Percentiles rank a stretch among this genome's conserved stretches.
Conservation (phyloP, 768 basidiomycete species). For the Lactarius indigo region DNA sequence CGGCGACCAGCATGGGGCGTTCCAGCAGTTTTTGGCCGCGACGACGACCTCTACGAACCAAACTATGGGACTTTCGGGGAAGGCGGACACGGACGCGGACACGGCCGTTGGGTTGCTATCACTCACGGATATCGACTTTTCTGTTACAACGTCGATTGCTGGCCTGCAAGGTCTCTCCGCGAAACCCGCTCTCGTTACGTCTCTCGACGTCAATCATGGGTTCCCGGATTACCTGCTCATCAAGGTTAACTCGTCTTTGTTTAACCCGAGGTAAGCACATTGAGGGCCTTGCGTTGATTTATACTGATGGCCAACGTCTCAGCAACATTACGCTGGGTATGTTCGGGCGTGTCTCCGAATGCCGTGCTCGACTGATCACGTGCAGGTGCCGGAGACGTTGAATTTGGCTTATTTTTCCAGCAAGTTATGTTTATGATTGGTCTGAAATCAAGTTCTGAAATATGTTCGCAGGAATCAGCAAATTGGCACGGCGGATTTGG, state of each 20-base stretch:
- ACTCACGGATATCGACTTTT: slow-evolving; percentile 54
- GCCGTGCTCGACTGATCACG: slow-evolving; percentile 31
- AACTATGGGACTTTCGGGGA: slow-evolving; percentile 51
- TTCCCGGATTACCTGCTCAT: slow-evolving; percentile 66
- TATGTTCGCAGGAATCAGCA: slow-evolving; percentile 33
- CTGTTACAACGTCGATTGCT: slow-evolving; percentile 53
- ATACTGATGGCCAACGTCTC: background rate
- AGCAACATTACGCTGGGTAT: slow-evolving; percentile 40
- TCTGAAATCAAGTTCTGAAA: background rate
- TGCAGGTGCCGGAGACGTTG: slow-evolving; percentile 57
- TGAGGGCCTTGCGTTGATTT: background rate
- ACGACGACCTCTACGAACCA: slow-evolving; percentile 49
- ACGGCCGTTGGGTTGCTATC: slow-evolving; percentile 66
- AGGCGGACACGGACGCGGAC: slow-evolving; percentile 48
- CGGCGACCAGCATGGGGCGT: slow-evolving; percentile 44
- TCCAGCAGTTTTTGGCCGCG: slow-evolving; percentile 58
- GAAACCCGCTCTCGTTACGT: slow-evolving; percentile 51
- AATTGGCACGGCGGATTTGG: slow-evolving; percentile 62
- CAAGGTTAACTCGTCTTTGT: slow-evolving; percentile 55
- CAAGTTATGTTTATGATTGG: slow-evolving; percentile 30
- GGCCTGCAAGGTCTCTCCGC: slow-evolving; percentile 64
- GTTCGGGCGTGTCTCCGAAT: background rate
- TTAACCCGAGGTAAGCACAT: slow-evolving; percentile 56
- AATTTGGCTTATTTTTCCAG: slow-evolving; percentile 57
- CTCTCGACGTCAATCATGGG: slow-evolving; percentile 65